Base-by-base conservation (phyloP, 345 rosid genomes). In the Sisymbrium irio region DNA sequence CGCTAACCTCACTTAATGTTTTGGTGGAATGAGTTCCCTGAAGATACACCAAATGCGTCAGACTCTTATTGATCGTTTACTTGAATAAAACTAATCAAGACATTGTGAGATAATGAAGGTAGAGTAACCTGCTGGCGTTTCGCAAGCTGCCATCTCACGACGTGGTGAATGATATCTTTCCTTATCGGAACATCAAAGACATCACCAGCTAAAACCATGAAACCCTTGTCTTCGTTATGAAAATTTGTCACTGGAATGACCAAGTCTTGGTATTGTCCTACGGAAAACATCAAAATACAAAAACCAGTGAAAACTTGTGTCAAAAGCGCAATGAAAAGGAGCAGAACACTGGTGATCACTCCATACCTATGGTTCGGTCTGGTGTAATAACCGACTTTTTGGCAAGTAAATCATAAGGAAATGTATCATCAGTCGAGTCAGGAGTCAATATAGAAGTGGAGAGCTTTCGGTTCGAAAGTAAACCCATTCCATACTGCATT, bases 11-110 rank as follows among this genome's bases (percentile, higher is more conserved):
- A 74, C 96, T 87, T 53, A 92, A 66, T 42, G 97, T 89, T 90
- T 92, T 92, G 60, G 98, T 90, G 50, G 97, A 95, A 83, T 95
- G 98, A 15, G 98, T 87, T 71, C 96, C 97, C 97, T 92, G 82
- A 61, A 19, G 22, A 65, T 47, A 15, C 28, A 37, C 51, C 32
- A 57, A 27, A 71, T 65, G 63, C 46, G 35, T 65, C 64, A 71
- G 33, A 19, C 25, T 22, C 36, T 57, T 30, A 19, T 36, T 69
- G 45, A 27, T 20, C 19, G 47, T 5, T 54, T 55, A 37, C 25
- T 63, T 47, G 28, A 3, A 27, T 36, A 65, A 6, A 53, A 18
- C 46, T 56, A 46, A 9, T n/a, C n/a, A 28, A n/a, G 36, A 27
- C 36, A 22, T 1, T 45, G 49, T 5, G 36, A 8, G 58, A 60